Base-by-base conservation (phyloP, 2,329 filamentous ascomycete species). In the Fusarium foetens region DNA sequence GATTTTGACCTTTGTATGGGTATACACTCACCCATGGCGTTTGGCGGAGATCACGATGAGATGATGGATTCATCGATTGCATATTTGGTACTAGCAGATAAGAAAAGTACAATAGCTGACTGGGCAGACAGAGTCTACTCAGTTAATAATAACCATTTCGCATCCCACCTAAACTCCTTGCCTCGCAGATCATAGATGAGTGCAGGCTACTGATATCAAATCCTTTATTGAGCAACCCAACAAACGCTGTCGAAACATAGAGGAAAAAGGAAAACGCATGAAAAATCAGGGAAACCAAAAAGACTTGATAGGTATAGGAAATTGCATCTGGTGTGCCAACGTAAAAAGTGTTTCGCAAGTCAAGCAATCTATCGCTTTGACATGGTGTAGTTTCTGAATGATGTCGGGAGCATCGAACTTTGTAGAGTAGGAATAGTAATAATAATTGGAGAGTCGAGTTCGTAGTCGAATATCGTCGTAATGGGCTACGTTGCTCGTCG, bases 251-350 rank as follows among this genome's bases (percentile, higher is more conserved):
- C 45, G 16, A 48, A 58, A 27, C 39, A 53, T 11, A 27, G 29
- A 68, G 51, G 41, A 61, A 16, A 25, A 69, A n/a, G 33, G 36
- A 60, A 64, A 42, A 9, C 41, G 63, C 42, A 62, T 55, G 52
- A 69, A 27, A 54, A 54, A 68, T 35, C 25, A 63, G 66, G 39
- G 38, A n/a, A 27, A 43, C 53, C 19, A 23, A 42, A 52, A 54
- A 53, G n/a, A 49, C 19, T 58, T 10, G 35, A 33, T 19, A 64
- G 58, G 42, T 39, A 43, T 45, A 70, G 53, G 53, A 63, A 72
- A 66, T 48, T 66, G 74, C 63, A 76, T 60, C 68, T 45, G 70
- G 60, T 75, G 72, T 74, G 70, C 70, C 66, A 71, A 52, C 19
- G 61, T 65, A 46, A 38, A 38, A 33, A 39, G 58, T 39, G 41